Evolutionary conservation across 371 early-diverging fungal species (phyloP).

Genomic region (Apophysomyces sp.): DNA sequence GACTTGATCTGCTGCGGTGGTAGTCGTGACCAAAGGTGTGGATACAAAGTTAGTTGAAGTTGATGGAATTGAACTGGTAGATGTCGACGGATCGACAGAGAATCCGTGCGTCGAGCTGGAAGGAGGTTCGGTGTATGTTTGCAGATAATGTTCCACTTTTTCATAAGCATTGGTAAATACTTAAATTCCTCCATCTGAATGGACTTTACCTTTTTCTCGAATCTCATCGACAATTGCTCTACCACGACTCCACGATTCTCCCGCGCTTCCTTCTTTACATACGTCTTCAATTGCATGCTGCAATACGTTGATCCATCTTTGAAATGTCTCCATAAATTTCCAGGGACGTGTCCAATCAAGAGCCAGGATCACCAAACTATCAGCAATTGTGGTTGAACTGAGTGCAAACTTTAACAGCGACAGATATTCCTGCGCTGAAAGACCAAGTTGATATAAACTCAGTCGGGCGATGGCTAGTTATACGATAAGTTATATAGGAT

Average conservation of each 20-base stretch:
- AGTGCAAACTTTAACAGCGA: conserved; percentile 79
- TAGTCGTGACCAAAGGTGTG: conserved; percentile 44
- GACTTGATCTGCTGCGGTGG: conserved; percentile 56
- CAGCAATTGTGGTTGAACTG: conserved; percentile 61
- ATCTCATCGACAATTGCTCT: conserved; percentile 73
- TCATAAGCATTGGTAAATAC: not conserved
- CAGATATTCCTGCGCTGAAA: conserved; percentile 70
- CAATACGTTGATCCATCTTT: conserved; percentile 80
- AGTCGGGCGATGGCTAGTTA: conserved; percentile 71
- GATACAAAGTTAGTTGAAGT: conserved; percentile 21
- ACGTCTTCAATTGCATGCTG: conserved; percentile 63
- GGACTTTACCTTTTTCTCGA: conserved; percentile 72
- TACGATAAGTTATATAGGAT: not conserved
- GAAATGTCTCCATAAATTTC: conserved; percentile 79
- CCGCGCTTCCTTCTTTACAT: conserved; percentile 55
- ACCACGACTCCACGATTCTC: conserved; percentile 62
- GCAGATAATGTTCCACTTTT: conserved; percentile 58
- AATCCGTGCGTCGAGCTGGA: conserved; percentile 22
- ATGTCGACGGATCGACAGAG: conserved; percentile 35
- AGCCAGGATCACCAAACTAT: conserved; percentile 73
- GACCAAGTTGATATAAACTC: conserved; percentile 83
- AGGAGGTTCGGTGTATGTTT: conserved; percentile 59
- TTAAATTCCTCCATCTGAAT: too few relatives aligned
- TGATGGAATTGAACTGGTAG: conserved; percentile 30
- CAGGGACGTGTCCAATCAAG: conserved; percentile 94